A percentile compares a stretch with the other conserved stretches of the same genome.
These are phyloP conservation scores for Rhodotorula glutinis DNA, from an alignment of 1,284 basidiomycete species.

Conservation along the genomic window DNA sequence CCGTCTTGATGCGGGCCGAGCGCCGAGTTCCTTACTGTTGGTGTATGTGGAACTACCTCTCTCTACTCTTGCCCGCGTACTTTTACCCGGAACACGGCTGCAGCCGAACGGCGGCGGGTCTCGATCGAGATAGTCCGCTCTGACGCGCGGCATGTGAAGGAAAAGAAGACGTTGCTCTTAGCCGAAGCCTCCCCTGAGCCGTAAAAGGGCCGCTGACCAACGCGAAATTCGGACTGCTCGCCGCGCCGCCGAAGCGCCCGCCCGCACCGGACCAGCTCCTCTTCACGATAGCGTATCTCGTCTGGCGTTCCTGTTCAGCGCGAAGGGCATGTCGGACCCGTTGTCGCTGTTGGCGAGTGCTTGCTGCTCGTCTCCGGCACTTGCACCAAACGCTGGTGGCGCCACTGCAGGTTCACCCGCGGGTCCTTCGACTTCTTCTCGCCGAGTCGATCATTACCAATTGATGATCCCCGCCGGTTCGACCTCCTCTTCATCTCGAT, in stretches of 20 bases:
- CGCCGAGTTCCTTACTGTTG: too few species aligned
- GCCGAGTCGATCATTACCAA: not conserved
- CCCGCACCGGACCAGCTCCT: too few species aligned
- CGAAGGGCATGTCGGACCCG: not conserved
- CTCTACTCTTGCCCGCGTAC: too few species aligned
- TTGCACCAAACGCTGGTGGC: not conserved
- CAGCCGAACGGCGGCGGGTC: too few species aligned
- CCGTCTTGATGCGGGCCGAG: too few species aligned
- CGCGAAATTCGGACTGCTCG: not conserved
- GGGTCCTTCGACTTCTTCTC: not conserved
- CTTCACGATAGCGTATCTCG: too few species aligned
- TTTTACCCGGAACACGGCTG: too few species aligned
- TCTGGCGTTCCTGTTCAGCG: too few species aligned
- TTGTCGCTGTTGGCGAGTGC: not conserved
- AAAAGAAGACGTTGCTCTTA: not conserved
- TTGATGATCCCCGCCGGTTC: not conserved
- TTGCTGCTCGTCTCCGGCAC: not conserved
- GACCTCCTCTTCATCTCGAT: not conserved
- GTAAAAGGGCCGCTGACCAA: not conserved
- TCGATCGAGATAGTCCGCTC: not conserved
- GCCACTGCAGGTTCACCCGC: not conserved
- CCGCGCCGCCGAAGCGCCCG: too few species aligned
- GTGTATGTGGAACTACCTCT: not conserved
- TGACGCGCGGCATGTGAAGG: not conserved
- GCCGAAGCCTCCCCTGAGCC: not conserved